These are phyloP conservation scores for Solanum pinnatisectum DNA, from an alignment of 257 asterid genomes.

Conservation along the genomic window DNA sequence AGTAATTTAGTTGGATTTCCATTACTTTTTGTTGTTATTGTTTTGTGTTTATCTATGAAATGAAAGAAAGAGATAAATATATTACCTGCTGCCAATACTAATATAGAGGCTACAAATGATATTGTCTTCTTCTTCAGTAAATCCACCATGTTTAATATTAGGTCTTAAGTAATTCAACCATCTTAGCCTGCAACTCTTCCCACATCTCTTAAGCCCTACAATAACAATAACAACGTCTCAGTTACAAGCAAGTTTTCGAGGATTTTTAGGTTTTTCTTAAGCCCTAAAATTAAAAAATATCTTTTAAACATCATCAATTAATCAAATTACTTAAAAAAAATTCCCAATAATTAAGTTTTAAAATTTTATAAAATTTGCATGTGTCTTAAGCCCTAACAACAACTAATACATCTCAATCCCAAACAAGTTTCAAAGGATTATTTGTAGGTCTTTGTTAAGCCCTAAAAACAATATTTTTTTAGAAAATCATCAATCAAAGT, in stretches of 20 bases:
- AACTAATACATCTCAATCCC: not conserved
- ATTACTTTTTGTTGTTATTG: not conserved
- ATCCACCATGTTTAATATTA: slow-evolving; percentile 86
- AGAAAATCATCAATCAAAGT: not conserved
- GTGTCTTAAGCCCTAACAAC: not conserved
- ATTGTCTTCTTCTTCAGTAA: slow-evolving; percentile 96
- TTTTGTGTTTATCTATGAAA: not conserved
- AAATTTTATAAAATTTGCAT: not conserved
- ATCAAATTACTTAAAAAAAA: not conserved
- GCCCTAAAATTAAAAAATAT: slow-evolving; percentile 28
- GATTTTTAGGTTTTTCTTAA: slow-evolving; percentile 16
- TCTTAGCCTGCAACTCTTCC: slow-evolving; percentile 90
- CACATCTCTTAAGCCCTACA: slow-evolving; percentile 89
- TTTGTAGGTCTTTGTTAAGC: not conserved
- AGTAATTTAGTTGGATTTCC: slow-evolving; percentile 17
- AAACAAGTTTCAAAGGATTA: not conserved
- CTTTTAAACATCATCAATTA: not conserved
- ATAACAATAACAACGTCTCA: not conserved
- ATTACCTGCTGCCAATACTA: slow-evolving; percentile 97
- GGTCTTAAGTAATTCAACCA: slow-evolving; percentile 94
- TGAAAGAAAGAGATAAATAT: not conserved
- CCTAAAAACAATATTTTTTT: not conserved
- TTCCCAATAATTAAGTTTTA: not conserved
- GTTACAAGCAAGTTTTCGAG: not conserved
- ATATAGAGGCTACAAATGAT: slow-evolving; percentile 91